phyloP scores from a whole-genome alignment of 371 early-diverging fungal species.

The Encephalitozoon intestinalis region DNA sequence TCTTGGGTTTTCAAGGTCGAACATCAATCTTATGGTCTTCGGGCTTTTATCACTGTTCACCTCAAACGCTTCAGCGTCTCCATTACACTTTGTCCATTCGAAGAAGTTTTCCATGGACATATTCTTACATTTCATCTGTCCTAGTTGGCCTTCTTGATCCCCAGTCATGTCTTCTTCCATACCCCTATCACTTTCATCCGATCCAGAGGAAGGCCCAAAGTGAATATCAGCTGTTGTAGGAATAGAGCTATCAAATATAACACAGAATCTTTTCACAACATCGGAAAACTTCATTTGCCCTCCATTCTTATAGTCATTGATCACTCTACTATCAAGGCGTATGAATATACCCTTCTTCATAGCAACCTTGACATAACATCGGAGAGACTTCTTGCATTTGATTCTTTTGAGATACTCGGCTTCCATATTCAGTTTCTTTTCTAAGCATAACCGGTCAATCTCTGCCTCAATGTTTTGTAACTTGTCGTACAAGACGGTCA shows the following conservation, averaged over 20 bases:
- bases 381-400: slow-evolving; percentile 52
- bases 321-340: slow-evolving; percentile 50
- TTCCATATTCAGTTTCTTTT: slow-evolving; percentile 56
- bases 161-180: not conserved
- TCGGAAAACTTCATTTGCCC: slow-evolving; percentile 25
- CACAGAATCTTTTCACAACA: slow-evolving; percentile 39
- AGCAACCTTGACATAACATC: slow-evolving; percentile 39
- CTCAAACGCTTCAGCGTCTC: slow-evolving; percentile 34
- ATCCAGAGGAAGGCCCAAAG: not conserved
- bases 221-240: not conserved
- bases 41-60: not conserved
- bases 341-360: slow-evolving; percentile 34
- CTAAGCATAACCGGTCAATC: slow-evolving; percentile 46
- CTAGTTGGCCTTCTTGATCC: no score
- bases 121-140: not conserved
- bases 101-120: not conserved
- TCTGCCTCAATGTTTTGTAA: slow-evolving; percentile 45
- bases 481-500: slow-evolving; percentile 37
- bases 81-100: slow-evolving; percentile 42
- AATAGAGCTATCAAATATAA: not conserved
- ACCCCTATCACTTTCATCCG: not conserved
- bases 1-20: slow-evolving; percentile 45
- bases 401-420: slow-evolving; percentile 60
- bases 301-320: slow-evolving; percentile 43
- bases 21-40: not conserved